phyloP scores from a whole-genome alignment of 2,329 filamentous ascomycete genomes.

The Fusarium equiseti region DNA sequence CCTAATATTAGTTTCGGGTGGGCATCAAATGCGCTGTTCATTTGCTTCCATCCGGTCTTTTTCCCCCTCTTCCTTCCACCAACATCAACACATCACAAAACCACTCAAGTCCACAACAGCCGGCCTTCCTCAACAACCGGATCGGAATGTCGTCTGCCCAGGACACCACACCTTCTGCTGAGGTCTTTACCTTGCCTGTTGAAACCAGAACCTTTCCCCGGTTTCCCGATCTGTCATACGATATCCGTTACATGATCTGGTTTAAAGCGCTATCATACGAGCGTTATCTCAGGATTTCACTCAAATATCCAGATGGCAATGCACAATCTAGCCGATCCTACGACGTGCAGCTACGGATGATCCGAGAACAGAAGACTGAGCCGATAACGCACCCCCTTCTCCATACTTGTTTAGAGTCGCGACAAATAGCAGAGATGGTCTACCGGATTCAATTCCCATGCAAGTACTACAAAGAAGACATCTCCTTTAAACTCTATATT shows the following conservation, averaged over 20 bases:
- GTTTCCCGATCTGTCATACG: not conserved
- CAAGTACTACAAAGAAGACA: accelerated
- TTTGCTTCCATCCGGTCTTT: too few species aligned
- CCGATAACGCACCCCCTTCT: not conserved
- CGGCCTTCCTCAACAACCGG: too few species aligned
- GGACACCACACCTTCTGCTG: accelerated
- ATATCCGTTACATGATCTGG: not conserved
- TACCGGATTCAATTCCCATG: not conserved
- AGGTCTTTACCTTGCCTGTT: not conserved
- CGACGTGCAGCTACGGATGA: accelerated
- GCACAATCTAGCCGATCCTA: too few species aligned
- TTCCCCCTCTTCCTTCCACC: too few species aligned
- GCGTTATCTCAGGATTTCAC: not conserved
- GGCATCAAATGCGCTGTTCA: too few species aligned
- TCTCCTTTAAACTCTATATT: not conserved
- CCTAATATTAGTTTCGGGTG: too few species aligned
- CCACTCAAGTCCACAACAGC: too few species aligned
- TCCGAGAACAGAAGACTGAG: not conserved
- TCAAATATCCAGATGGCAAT: accelerated
- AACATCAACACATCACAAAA: too few species aligned
- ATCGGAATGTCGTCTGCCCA: too few species aligned
- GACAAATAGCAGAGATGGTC: not conserved
- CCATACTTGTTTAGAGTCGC: not conserved
- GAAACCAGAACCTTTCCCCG: not conserved
- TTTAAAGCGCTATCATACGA: not conserved